These are phyloP conservation scores for Halophytophthora batemanensis DNA, from an alignment of 352 stramenopile species.

Conservation along the genomic window DNA sequence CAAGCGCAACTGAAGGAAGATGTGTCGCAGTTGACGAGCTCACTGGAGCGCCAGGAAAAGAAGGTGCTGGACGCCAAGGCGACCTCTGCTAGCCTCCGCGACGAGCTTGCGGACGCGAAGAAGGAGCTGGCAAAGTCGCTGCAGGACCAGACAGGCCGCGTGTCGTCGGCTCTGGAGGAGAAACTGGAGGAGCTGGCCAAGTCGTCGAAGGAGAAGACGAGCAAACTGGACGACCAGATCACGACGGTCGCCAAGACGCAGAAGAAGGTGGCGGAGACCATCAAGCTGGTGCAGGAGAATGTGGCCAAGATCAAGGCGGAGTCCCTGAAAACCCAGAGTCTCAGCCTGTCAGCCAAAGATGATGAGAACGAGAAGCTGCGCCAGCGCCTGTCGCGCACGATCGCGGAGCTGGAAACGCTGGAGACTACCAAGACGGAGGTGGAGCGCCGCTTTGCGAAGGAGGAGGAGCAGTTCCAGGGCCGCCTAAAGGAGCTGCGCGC, in stretches of 20 bases:
- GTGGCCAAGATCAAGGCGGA: constrained; percentile 44
- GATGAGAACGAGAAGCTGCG: constrained; percentile 41
- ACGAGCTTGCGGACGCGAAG: constrained; percentile 53
- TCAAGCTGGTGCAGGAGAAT: constrained; percentile 36
- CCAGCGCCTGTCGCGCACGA: constrained; percentile 43
- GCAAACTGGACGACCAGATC: constrained; percentile 53
- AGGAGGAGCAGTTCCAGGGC: constrained; percentile 50
- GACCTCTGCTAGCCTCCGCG: constrained; percentile 35
- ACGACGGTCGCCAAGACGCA: constrained; percentile 47
- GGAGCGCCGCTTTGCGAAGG: constrained; percentile 38
- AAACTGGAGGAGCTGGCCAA: constrained; percentile 43
- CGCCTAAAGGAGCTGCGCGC: constrained; percentile 44
- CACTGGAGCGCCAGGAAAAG: constrained; percentile 65
- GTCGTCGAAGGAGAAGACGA: constrained; percentile 41
- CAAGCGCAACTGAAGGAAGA: constrained; percentile 69
- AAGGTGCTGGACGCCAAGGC: constrained; percentile 53
- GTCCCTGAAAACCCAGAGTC: constrained; percentile 22
- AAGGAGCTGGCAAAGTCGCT: constrained; percentile 57
- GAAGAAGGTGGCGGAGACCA: constrained; percentile 55
- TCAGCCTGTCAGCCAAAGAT: constrained; percentile 18
- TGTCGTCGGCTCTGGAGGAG: constrained; percentile 46
- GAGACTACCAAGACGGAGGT: constrained; percentile 40
- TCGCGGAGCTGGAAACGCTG: constrained; percentile 48
- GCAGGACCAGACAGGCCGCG: constrained; percentile 45
- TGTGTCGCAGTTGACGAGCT: constrained; percentile 45